Evolutionary conservation across 768 basidiomycete genomes (phyloP), one percentile per base, ranked within the genome.

Genomic region (Panellus pusillus): DNA sequence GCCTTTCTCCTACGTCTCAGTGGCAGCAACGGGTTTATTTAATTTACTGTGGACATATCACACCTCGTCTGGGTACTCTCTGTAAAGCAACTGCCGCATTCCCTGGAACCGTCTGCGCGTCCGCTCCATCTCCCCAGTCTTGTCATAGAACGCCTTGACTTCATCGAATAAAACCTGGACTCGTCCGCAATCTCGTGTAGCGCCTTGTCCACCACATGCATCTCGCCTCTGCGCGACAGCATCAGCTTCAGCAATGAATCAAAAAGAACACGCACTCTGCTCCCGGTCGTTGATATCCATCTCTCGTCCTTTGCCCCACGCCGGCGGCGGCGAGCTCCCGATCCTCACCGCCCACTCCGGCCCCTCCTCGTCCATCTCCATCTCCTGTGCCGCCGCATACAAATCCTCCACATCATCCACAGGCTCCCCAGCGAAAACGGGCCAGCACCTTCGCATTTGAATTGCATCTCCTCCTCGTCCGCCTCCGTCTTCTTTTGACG

Each of bases 141-240:
- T 81, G 63, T 89, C 85, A 56, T 90, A 90, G 65, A 82, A 89
- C 63, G 86, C 87, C 63, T 86, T 79, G 13, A 92, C 89, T 68
- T 92, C 90, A 57, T 85, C 84, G 1, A 82, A 65, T 1, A 87
- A 87, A 92, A 92, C 45, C 83, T 76, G 61, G 74, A 87, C 35
- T 88, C 82, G 32, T 68, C 72, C 7, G 89, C 88, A 60, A 92
- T 90, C 28, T 84, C 80, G 28, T 70, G 68, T 36, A 92, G 78
- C 11, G 73, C 77, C 61, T 81, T 81, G 59, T 90, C 87, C 27
- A 90, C 77, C 41, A 87, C 79, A 65, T 89, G 86, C 42, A 88
- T 67, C 38, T 71, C 74, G 12, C 72, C 71, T 14, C 72, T 69
- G 18, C 70, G 68, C 35, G 71, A 62, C 18, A 55, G 46, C n/a